Evolutionary conservation across 176 grass and related monocot genomes (phyloP).

Genomic region (Stipa capillata): DNA sequence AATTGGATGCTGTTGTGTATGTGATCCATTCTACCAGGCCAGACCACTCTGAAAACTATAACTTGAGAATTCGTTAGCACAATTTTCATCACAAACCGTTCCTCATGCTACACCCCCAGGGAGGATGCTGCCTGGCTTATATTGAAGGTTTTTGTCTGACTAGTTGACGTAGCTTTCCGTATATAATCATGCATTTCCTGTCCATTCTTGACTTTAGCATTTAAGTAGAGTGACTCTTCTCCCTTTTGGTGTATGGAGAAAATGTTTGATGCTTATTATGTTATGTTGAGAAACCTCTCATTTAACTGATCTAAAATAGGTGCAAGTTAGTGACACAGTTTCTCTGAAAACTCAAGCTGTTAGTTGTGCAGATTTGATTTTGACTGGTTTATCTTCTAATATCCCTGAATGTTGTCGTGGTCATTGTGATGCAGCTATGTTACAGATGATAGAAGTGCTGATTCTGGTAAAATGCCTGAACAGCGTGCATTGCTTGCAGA

Average conservation of each 20-base stretch:
- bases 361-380: not conserved
- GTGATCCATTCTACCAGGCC: not conserved
- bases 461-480: conserved; percentile 48
- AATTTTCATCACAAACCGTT: not conserved
- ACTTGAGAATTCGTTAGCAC: not conserved
- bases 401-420: not conserved
- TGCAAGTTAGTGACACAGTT: not conserved
- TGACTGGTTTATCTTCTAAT: not conserved
- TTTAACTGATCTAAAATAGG: not conserved
- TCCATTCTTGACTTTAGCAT: not conserved
- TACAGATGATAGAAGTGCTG: conserved; percentile 31
- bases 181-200: not conserved
- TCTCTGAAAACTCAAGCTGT: not conserved
- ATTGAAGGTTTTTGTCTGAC: not conserved
- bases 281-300: too few relatives aligned
- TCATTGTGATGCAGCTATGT: conserved; percentile 44
- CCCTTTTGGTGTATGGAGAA: not conserved
- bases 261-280: not conserved
- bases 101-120: not conserved
- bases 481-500: conserved; percentile 52
- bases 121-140: not conserved
- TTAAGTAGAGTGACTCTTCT: not conserved
- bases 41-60: not conserved
- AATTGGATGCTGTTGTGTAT: not conserved
- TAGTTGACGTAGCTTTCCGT: not conserved